Conservation (phyloP, 2,329 filamentous ascomycete species). For the Arachnopeziza araneosa region DNA sequence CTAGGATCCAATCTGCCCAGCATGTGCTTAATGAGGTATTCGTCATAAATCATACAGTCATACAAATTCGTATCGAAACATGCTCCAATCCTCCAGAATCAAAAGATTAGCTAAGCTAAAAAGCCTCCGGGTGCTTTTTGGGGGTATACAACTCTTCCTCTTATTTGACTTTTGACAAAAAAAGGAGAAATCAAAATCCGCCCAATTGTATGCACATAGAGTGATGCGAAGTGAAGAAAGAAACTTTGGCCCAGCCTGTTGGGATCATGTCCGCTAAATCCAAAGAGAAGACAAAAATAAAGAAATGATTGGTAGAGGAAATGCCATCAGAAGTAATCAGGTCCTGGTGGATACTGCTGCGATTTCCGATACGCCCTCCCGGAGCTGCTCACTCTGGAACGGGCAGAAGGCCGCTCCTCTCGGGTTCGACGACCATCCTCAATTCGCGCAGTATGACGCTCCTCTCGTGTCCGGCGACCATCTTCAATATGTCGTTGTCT, state of each 20-base stretch:
- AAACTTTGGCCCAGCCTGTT: constrained; percentile 13
- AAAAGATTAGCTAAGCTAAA: constrained; percentile 6
- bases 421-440: constrained; percentile 23
- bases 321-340: constrained; percentile 12
- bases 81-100: constrained; percentile 6
- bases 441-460: constrained; percentile 7
- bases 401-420: constrained; percentile 14
- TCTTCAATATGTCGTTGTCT: constrained; percentile 16
- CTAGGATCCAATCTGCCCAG: constrained; percentile 9
- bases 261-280: constrained; percentile 20
- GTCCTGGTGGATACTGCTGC: background rate
- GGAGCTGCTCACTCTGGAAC: constrained; percentile 15
- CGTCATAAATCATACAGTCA: constrained; percentile 28
- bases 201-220: constrained; percentile 21
- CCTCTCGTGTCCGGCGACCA: constrained; percentile 20
- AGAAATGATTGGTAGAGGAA: constrained; percentile 15
- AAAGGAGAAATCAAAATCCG: constrained; percentile 18
- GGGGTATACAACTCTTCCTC: constrained; percentile 25
- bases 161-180: constrained; percentile 16
- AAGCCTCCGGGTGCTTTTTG: constrained; percentile 20
- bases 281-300: constrained; percentile 10
- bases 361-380: constrained; percentile 3
- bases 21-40: constrained; percentile 18
- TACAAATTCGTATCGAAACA: constrained; percentile 28
- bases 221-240: constrained; percentile 13